Evolutionary conservation across 495 filamentous ascomycete genomes (phyloP), one percentile per base, ranked within the genome.

Genomic region (Talaromyces trachyspermus): DNA sequence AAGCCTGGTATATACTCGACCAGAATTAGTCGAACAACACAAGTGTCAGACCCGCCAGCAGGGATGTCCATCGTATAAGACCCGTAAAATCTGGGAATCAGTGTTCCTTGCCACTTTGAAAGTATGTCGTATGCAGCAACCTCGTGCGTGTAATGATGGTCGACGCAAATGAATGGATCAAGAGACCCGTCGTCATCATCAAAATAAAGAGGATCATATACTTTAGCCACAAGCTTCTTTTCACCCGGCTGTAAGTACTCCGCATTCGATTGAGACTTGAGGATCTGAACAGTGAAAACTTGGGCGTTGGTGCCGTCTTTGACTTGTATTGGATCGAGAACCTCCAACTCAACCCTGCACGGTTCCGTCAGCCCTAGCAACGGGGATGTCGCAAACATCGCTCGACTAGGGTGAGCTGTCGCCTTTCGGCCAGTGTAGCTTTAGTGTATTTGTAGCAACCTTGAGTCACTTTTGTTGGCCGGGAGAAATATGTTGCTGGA

Each of bases 171-270:
- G 25, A 61, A 64, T 19, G 54, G 53, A 37, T 62, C 38, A 44
- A 54, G 43, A 33, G 48, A 22, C 15, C 49, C 52, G 33, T 48
- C 42, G n/a, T 60, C 56, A 51, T 61, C 48, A 30, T 62, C 52
- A 33, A 56, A 49, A 36, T 60, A 64, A 33, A 62, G 52, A 25
- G 61, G 56, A 49, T 62, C 58, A 41, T 61, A 64, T 26, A 62
- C 29, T 24, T 64, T 62, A 15, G 58, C 59, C 38, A 61, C 56
- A 20, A 62, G 50, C 23, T 20, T 27, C 33, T 38, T 56, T 22
- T 30, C 46, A 12, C 51, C 39, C 36, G 8, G 44, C 37, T 36
- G 37, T 41, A 49, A 48, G 23, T 33, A 30, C 17, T 20, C 39
- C 17, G 39, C 43, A 9, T 14, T 33, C 36, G 50, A 27, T 9